These are phyloP conservation scores for Candida ulmi DNA, from an alignment of 805 yeast species.

Conservation along the genomic window DNA sequence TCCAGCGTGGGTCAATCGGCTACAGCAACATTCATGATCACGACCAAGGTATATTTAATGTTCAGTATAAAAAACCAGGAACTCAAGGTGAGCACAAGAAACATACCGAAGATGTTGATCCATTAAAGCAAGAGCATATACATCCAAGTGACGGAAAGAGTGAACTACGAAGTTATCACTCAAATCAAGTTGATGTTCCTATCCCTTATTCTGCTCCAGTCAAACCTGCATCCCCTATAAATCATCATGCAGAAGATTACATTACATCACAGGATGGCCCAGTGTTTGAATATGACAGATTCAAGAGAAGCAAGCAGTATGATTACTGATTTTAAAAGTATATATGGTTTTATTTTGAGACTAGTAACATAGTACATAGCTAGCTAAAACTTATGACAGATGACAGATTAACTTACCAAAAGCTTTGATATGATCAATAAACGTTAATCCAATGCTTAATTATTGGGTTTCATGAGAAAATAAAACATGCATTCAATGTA, in stretches of 20 bases:
- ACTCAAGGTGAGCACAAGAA: neutral
- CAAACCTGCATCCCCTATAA: neutral
- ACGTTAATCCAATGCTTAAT: too few relatives aligned
- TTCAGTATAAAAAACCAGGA: neutral
- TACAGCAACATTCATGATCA: conserved; percentile 2
- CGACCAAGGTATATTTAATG: conserved; percentile 4
- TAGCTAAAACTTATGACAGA: too few relatives aligned
- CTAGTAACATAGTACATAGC: too few relatives aligned
- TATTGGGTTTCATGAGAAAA: too few relatives aligned
- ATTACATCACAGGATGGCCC: neutral
- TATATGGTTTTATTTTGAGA: neutral
- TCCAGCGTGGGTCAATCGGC: conserved; percentile 9
- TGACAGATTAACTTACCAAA: too few relatives aligned
- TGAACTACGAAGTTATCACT: neutral
- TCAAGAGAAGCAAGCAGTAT: conserved; percentile 20
- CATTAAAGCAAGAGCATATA: neutral
- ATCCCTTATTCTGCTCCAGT: neutral
- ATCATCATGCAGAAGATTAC: neutral
- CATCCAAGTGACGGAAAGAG: neutral
- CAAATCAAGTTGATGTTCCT: neutral
- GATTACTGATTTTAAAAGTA: conserved; percentile 1
- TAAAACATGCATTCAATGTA: too few relatives aligned
- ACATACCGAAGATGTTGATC: neutral
- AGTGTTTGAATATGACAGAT: conserved; percentile 19
- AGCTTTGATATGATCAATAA: too few relatives aligned